Conservation (phyloP, 352 stramenopile species). For the Pythium coloratum region DNA sequence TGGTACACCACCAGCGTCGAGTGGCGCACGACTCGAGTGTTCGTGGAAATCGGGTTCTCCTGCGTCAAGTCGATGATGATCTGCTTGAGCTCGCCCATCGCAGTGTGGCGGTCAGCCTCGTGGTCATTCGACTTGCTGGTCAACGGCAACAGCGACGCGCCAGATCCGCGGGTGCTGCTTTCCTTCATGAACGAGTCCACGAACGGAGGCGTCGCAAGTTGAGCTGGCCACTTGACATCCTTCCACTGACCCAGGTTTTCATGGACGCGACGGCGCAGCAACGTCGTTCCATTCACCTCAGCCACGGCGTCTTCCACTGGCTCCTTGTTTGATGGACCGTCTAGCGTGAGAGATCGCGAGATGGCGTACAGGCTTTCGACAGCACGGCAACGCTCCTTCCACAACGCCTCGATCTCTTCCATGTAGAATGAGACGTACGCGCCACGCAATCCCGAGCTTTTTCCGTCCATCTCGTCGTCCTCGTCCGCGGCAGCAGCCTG, state of each 20-base stretch:
- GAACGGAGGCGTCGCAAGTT: slow-evolving; percentile 36
- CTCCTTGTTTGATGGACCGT: background rate
- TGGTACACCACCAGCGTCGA: slow-evolving; percentile 83
- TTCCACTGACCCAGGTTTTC: slow-evolving; percentile 56
- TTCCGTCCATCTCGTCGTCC: slow-evolving; percentile 27
- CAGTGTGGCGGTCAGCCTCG: slow-evolving; percentile 23
- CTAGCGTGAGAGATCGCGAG: slow-evolving; percentile 47
- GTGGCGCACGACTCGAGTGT: slow-evolving; percentile 13
- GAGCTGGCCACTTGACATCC: slow-evolving; percentile 57
- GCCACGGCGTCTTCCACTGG: background rate
- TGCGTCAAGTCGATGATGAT: slow-evolving; percentile 81
- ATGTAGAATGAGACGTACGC: slow-evolving; percentile 81
- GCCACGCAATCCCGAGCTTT: slow-evolving; percentile 55
- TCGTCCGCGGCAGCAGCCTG: slow-evolving; percentile 6
- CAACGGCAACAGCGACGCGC: background rate
- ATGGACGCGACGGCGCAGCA: slow-evolving; percentile 21
- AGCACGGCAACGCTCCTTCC: slow-evolving; percentile 77
- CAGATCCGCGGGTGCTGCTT: background rate
- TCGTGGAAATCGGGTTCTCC: slow-evolving; percentile 36
- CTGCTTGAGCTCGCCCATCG: slow-evolving; percentile 76
- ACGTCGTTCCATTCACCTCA: background rate
- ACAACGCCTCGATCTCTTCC: slow-evolving; percentile 77
- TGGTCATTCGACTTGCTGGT: slow-evolving; percentile 4
- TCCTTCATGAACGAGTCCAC: slow-evolving; percentile 26
- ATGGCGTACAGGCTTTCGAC: slow-evolving; percentile 78